Conservation (phyloP, 257 asterid genomes). For the Gentiana straminea region DNA sequence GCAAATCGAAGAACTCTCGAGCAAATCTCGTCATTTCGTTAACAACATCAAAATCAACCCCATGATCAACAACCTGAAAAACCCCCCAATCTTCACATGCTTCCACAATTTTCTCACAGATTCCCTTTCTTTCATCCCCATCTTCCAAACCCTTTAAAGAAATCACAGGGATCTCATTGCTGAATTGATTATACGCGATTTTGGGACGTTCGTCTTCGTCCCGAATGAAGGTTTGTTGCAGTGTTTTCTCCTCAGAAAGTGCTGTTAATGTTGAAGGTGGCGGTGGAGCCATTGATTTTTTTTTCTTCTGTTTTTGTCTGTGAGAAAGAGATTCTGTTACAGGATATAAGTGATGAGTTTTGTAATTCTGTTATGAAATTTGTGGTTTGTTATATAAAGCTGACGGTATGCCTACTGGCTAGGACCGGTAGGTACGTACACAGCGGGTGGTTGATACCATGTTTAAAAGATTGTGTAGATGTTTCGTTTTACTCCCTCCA, state of each 20-base stretch:
- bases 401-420: not conserved
- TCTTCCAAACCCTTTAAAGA: slow-evolving; percentile 52
- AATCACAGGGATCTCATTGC: slow-evolving; percentile 76
- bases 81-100: slow-evolving; percentile 95
- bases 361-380: not conserved
- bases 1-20: slow-evolving; percentile 47
- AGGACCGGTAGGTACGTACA: not conserved
- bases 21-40: slow-evolving; percentile 43
- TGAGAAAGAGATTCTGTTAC: not conserved
- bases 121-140: slow-evolving; percentile 28
- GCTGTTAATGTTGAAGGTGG: slow-evolving; percentile 26
- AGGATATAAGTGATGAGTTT: not conserved
- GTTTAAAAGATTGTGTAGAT: not conserved
- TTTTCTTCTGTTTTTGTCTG: not conserved
- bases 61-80: slow-evolving; percentile 79
- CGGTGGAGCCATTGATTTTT: not conserved
- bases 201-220: slow-evolving; percentile 90
- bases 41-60: slow-evolving; percentile 33
- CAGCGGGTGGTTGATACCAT: not conserved
- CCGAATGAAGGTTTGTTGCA: slow-evolving; percentile 44
- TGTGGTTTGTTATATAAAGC: not conserved
- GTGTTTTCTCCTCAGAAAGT: slow-evolving; percentile 24
- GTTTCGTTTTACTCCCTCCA: too few relatives aligned
- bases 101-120: slow-evolving; percentile 39
- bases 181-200: slow-evolving; percentile 59